Evolutionary conservation across 345 rosid genomes (phyloP).

Genomic region (Eucalyptus marginata): DNA sequence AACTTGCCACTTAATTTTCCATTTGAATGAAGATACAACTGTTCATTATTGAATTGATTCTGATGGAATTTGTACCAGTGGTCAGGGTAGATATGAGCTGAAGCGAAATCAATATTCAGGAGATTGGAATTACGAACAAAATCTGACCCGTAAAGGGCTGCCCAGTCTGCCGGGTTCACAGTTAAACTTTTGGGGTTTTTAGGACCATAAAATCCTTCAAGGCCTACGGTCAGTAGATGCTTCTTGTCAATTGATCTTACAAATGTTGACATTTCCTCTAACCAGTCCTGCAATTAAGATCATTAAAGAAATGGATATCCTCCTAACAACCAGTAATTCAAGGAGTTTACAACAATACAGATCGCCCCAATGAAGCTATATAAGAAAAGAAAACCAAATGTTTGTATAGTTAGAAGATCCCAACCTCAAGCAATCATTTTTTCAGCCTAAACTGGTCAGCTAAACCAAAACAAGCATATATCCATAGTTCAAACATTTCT

Average conservation of each 20-base stretch:
- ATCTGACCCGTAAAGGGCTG: conserved; percentile 78
- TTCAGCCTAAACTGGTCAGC: background rate
- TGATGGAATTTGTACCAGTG: conserved; percentile 51
- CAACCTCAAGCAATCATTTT: background rate
- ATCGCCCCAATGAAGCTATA: background rate
- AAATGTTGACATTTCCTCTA: conserved; percentile 74
- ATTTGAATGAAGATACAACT: background rate
- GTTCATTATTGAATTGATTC: background rate
- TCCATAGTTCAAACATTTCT: background rate
- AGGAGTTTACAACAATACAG: background rate
- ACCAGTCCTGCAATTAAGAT: conserved; percentile 57
- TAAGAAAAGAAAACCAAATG: background rate
- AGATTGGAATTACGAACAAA: conserved; percentile 64
- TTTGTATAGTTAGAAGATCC: background rate
- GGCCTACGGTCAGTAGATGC: conserved; percentile 82
- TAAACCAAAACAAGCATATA: background rate
- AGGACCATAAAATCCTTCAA: conserved; percentile 96
- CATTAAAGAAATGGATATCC: background rate
- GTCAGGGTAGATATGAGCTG: conserved; percentile 93
- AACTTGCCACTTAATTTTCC: background rate
- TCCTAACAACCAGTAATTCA: background rate
- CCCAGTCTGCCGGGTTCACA: conserved; percentile 79
- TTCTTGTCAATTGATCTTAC: conserved; percentile 80
- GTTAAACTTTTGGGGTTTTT: conserved; percentile 61
- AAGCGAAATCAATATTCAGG: conserved; percentile 58